A percentile compares a stretch with the other conserved stretches of the same genome.
These are phyloP conservation scores for Ananas comosus DNA, from an alignment of 176 grass and related monocot species.

Conservation along the genomic window DNA sequence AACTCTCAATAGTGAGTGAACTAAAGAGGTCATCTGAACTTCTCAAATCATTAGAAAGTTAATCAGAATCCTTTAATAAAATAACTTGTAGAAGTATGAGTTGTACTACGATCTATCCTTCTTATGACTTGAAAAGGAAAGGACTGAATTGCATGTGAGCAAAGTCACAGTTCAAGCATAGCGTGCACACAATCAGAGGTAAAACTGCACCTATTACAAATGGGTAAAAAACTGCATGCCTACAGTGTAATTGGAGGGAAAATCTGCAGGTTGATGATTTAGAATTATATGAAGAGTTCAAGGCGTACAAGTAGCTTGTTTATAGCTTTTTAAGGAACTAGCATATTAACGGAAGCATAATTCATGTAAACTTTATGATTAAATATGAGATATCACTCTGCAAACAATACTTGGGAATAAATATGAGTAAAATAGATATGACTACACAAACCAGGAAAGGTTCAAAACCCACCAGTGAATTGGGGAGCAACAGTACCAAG, in stretches of 20 bases:
- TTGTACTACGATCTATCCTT: not conserved
- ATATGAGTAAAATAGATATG: not conserved
- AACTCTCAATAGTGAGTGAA: no score
- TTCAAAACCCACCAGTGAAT: slow-evolving; percentile 61
- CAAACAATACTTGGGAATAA: not conserved
- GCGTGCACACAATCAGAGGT: no score
- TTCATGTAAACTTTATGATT: not conserved
- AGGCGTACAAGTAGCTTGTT: no score
- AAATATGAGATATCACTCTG: not conserved
- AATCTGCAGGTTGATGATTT: no score
- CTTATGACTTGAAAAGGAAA: not conserved
- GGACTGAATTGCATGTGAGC: not conserved
- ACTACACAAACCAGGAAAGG: not conserved
- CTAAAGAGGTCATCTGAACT: no score
- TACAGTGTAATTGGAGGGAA: no score
- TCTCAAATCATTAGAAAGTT: no score
- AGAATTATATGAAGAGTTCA: no score
- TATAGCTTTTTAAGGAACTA: not conserved
- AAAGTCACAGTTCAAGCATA: no score
- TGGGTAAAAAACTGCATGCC: no score
- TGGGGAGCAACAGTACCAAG: slow-evolving; percentile 97
- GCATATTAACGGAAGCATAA: not conserved
- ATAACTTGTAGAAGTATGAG: not conserved
- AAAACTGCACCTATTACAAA: no score
- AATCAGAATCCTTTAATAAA: not conserved